Evolutionary conservation across 805 yeast species (phyloP), one percentile per base, ranked within the genome.

Genomic region (Zygosaccharomyces pseudorouxii): DNA sequence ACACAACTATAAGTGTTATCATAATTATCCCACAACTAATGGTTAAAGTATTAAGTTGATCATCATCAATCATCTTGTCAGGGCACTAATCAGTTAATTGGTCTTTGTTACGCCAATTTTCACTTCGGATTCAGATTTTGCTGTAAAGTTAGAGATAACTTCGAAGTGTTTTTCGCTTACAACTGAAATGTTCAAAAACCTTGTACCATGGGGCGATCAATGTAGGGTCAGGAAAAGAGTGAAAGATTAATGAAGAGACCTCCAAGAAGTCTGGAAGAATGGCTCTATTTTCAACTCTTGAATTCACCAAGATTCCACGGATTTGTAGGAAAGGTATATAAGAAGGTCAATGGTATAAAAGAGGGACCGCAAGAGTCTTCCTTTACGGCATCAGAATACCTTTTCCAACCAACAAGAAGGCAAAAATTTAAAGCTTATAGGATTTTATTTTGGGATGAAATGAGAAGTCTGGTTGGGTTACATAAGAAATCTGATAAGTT

Each of bases 51-150:
- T 89, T 80, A 64, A 90, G 77, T 67, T 89, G 93, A 47, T 73
- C 73, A 74, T 90, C 97, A 12, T 87, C 74, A 60, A 90, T 89
- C 97, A 90, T 90, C 42, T 43, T 54, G 23, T 19, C 16, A 14
- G 36, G 31, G 28, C 20, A n/a, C 25, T 29, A 18, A 14, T 23
- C 14, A 25, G 16, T 38, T 38, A 22, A 38, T 22, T 38, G 20
- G 37, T 33, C 19, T 16, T 33, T 33, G 11, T 33, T 33, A 16
- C 16, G 37, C 37, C 37, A 33, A n/a, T 10, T 33, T 10, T 33
- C 19, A 7, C 10, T 33, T 16, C 9, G 11, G 16, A 33, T 8
- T 16, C 6, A 33, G 12, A 10, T 33, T 33, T 9, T 25, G 28
- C 4, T 25, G 28, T 25, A 25, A 16, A 14, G 37, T 33, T 14